A percentile compares a stretch with the other conserved stretches of the same genome.
Conservation (phyloP, 257 asterid genomes). For the Jacaranda mimosifolia region DNA sequence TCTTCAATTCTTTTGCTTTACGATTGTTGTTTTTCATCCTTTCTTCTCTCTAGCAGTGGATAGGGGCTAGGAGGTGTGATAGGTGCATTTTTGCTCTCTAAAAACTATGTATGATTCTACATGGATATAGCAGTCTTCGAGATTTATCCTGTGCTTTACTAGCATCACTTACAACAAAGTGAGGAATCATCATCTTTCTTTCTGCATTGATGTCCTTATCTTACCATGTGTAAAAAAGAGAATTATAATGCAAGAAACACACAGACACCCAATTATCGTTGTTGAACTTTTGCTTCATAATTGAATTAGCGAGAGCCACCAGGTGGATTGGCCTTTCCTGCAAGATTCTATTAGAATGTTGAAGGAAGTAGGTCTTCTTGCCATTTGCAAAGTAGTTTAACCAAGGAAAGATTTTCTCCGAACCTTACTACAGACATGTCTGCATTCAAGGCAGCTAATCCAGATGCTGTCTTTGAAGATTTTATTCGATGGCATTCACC, state of each 20-base stretch:
- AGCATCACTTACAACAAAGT: background rate
- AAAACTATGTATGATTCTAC: too few relatives aligned
- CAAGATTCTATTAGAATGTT: background rate
- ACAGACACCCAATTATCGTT: background rate
- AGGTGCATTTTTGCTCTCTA: background rate
- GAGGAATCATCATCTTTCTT: background rate
- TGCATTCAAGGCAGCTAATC: constrained; percentile 95
- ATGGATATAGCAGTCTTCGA: background rate
- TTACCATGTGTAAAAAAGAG: background rate
- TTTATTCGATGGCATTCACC: constrained; percentile 99
- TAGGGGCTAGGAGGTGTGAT: background rate
- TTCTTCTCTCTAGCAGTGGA: background rate
- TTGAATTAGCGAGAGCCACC: background rate
- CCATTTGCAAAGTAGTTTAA: background rate
- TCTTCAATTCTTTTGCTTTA: background rate
- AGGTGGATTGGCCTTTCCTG: background rate
- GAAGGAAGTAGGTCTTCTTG: background rate
- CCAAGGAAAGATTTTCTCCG: constrained; percentile 20
- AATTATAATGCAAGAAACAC: background rate
- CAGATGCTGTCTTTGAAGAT: constrained; percentile 93
- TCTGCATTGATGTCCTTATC: background rate
- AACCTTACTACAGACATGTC: constrained; percentile 78
- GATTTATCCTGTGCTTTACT: constrained; percentile 2
- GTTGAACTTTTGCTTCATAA: background rate
- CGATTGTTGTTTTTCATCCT: background rate